Evolutionary conservation across 1,284 basidiomycete species (phyloP), one percentile per base, ranked within the genome.

Genomic region (Melampsora americana): DNA sequence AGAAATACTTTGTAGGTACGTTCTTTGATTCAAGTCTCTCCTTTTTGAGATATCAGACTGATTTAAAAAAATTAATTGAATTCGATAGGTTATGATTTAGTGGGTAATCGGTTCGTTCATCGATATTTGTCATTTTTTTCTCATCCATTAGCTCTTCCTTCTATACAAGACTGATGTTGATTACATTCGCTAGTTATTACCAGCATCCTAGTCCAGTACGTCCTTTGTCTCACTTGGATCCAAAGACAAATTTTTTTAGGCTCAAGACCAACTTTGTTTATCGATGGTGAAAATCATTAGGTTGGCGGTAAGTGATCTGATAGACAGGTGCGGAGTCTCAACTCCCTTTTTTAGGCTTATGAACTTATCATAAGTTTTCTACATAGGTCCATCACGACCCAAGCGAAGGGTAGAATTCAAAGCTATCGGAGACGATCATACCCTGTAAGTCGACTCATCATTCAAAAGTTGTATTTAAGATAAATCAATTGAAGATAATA

Each of bases 321-420:
- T 23, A 4, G 16, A 9, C 42, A 1, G 42, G 11, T 44, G 42
- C 42, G 42, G 42, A 14, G 42, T 44, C 12, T 44, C 42, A 14
- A 44, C 42, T 44, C 42, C 42, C 42, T 56, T 14, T n/a, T 4
- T 9, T 56, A 9, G 28, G 14, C 53, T 56, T n/a, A 56, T 56
- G 0, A 9, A 56, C 28, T 56, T 56, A n/a, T 56, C n/a, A 56
- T 56, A n/a, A 1, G 14, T 4, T 56, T 56, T n/a, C n/a, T 23
- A 23, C 53, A 23, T 12, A 18, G 60, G 14, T 46, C 28, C 70
- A 16, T 53, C 64, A 11, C 70, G 62, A n/a, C 70, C 70, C 4
- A 73, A 64, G 30, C 70, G 62, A 65, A 56, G 53, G n/a, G 70
- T 73, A 48, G 64, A 73, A 20, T 73, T 73, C 48, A 56, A 66